Conservation (phyloP, 2,329 filamentous ascomycete genomes). For the Aspergillus phoenicis region DNA sequence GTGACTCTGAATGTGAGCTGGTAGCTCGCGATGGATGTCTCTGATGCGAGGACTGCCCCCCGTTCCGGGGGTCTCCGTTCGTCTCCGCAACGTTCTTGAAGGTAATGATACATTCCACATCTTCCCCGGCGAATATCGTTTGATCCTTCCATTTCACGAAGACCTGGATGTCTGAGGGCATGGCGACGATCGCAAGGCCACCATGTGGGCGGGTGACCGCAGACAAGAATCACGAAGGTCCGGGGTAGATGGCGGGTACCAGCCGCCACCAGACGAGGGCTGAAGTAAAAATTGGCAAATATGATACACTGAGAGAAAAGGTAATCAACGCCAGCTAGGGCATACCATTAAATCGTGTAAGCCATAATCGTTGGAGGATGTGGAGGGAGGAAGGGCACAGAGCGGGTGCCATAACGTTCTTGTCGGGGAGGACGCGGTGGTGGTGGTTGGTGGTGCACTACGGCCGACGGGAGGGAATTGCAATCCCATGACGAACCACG, state of each 20-base stretch:
- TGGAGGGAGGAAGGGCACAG: constrained; percentile 1
- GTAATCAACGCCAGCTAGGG: constrained; percentile 22
- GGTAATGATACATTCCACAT: constrained; percentile 91
- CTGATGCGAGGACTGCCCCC: constrained; percentile 36
- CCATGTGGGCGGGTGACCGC: constrained; percentile 33
- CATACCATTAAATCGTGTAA: constrained; percentile 31
- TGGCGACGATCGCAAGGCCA: constrained; percentile 38
- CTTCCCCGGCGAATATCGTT: constrained; percentile 94
- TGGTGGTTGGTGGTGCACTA: neutral
- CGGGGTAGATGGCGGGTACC: constrained; percentile 24
- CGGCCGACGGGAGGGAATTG: neutral
- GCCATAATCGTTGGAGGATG: constrained; percentile 21
- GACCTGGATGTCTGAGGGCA: constrained; percentile 80
- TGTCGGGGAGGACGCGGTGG: constrained; percentile 6
- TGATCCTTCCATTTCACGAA: constrained; percentile 94
- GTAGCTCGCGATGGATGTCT: constrained; percentile 42
- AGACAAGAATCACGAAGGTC: constrained; percentile 21
- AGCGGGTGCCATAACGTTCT: constrained; percentile 3
- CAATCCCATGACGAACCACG: neutral
- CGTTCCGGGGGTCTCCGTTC: constrained; percentile 33
- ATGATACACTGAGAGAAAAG: constrained; percentile 15
- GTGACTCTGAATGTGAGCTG: constrained; percentile 39
- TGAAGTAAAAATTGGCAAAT: constrained; percentile 6
- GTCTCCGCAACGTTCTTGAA: constrained; percentile 78
- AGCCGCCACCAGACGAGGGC: constrained; percentile 19